These are phyloP conservation scores for Phaeosphaeria sp. DNA, from an alignment of 2,329 filamentous ascomycete genomes.

Conservation along the genomic window DNA sequence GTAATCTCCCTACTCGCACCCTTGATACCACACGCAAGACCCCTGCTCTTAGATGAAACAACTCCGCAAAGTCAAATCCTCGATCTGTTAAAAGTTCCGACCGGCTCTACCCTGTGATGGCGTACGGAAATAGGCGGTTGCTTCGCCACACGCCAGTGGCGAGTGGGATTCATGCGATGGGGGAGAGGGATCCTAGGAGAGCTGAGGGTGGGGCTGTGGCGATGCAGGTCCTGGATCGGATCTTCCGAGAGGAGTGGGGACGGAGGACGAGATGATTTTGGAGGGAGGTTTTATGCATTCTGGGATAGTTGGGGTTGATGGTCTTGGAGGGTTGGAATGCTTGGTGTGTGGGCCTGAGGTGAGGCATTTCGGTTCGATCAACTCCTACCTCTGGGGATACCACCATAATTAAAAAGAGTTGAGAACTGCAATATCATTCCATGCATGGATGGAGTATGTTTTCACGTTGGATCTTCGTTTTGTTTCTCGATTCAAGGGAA, in stretches of 20 bases:
- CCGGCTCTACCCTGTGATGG: neutral
- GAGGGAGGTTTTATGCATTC: neutral
- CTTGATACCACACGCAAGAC: neutral
- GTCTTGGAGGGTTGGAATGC: too few relatives aligned
- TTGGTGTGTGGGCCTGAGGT: too few relatives aligned
- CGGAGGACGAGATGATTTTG: neutral
- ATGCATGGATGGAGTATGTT: too few relatives aligned
- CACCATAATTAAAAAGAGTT: too few relatives aligned
- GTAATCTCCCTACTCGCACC: neutral
- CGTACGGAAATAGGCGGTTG: neutral
- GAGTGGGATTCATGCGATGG: neutral
- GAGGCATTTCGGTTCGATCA: too few relatives aligned
- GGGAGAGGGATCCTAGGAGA: neutral
- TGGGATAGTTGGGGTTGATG: neutral
- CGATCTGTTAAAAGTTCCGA: neutral
- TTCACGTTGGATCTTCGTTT: too few relatives aligned
- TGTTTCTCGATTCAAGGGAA: too few relatives aligned
- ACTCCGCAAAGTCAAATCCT: neutral
- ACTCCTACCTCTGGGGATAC: too few relatives aligned
- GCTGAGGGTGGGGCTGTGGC: neutral
- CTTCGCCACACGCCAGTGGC: slow-evolving; percentile 1
- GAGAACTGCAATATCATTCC: too few relatives aligned
- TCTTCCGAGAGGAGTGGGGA: neutral
- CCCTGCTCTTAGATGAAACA: slow-evolving; percentile 1
- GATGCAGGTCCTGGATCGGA: neutral